phyloP scores from a whole-genome alignment of 257 asterid genomes.

The Petunia secreta region DNA sequence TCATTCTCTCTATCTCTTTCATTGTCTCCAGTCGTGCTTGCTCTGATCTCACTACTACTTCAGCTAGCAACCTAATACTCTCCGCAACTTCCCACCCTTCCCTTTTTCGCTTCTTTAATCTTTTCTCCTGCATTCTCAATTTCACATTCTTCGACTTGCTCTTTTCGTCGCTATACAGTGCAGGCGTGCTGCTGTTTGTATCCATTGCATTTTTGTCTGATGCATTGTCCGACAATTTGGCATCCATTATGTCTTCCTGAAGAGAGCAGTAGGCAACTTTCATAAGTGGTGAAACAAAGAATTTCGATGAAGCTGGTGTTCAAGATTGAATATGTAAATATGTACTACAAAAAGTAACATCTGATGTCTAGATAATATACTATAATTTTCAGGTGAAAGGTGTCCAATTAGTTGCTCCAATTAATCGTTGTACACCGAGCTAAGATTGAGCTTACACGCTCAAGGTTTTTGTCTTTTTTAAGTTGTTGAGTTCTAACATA shows the following conservation, averaged over 20 bases:
- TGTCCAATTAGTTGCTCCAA: no score
- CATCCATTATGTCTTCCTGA: conserved; percentile 47
- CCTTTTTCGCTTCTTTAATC: conserved; percentile 36
- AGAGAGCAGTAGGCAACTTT: background rate
- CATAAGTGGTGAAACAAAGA: no score
- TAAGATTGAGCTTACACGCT: no score
- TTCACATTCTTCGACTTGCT: conserved; percentile 39
- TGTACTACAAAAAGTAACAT: no score
- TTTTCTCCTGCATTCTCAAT: conserved; percentile 28
- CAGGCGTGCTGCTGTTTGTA: conserved; percentile 72
- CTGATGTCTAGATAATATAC: no score
- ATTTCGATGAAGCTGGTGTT: no score
- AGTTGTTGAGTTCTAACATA: no score
- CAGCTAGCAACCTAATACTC: conserved; percentile 73
- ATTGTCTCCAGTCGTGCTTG: conserved; percentile 75
- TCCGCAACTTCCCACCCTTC: conserved; percentile 57
- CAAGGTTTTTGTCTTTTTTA: no score
- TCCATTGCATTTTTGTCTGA: conserved; percentile 42
- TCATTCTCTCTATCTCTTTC: conserved; percentile 75
- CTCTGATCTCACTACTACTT: conserved; percentile 71
- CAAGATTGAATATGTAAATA: no score
- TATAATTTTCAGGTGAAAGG: no score
- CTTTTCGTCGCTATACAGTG: conserved; percentile 44
- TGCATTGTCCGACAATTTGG: conserved; percentile 47
- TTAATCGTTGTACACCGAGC: no score